Evolutionary conservation across 2,329 filamentous ascomycete genomes (phyloP).

Genomic region (Teratosphaeriaceae sp.): DNA sequence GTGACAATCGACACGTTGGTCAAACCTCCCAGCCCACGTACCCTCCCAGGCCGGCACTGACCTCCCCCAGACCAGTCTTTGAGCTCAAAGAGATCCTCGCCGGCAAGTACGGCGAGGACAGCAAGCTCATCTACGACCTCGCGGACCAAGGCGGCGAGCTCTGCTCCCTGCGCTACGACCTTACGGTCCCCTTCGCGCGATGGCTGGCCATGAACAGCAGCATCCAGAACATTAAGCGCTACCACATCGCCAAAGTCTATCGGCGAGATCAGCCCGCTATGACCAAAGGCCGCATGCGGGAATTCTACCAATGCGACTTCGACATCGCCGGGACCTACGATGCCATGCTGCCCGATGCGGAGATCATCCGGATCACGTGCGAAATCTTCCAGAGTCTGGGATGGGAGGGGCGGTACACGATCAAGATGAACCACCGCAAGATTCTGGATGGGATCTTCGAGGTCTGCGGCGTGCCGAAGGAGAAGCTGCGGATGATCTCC

Average conservation of each 20-base stretch:
- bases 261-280: conserved; percentile 76
- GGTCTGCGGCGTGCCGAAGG: conserved; percentile 78
- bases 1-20: conserved; percentile 68
- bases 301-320: conserved; percentile 97
- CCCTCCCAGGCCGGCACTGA: background rate
- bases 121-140: conserved; percentile 85
- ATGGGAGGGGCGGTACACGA: conserved; percentile 68
- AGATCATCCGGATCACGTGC: conserved; percentile 75
- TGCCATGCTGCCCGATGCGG: conserved; percentile 85
- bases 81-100: conserved; percentile 80
- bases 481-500: conserved; percentile 83
- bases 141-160: conserved; percentile 83
- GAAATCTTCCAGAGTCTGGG: conserved; percentile 80
- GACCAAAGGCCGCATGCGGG: conserved; percentile 85
- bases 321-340: conserved; percentile 88
- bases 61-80: conserved; percentile 56
- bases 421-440: conserved; percentile 94
- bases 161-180: conserved; percentile 76
- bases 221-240: conserved; percentile 80
- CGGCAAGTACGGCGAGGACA: conserved; percentile 89
- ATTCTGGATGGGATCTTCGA: conserved; percentile 89
- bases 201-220: conserved; percentile 88
- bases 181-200: conserved; percentile 85
- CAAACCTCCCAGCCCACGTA: conserved; percentile 3
- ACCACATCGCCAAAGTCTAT: conserved; percentile 93